phyloP scores from a whole-genome alignment of 2,329 filamentous ascomycete species.

The Ophiocordyceps camponoti-floridani region DNA sequence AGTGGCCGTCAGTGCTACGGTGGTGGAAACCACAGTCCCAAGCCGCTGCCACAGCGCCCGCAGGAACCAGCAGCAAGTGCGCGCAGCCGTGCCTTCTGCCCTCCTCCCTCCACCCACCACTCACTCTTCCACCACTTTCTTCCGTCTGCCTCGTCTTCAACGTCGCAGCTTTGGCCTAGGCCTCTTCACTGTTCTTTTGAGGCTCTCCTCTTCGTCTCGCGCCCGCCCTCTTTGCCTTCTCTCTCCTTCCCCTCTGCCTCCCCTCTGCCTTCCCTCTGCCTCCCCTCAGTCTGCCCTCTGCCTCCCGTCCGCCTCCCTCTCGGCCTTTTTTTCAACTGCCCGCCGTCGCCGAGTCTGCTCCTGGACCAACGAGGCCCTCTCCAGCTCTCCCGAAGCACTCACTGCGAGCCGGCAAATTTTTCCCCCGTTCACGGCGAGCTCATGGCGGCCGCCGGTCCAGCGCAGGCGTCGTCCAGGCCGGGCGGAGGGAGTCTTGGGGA shows the following conservation, averaged over 20 bases:
- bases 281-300: background rate
- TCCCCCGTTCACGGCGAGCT: slow-evolving; percentile 5
- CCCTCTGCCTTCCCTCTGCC: background rate
- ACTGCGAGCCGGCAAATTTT: background rate
- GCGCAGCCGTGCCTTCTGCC: background rate
- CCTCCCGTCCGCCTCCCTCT: background rate
- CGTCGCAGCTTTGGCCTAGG: background rate
- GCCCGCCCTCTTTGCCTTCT: background rate
- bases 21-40: background rate
- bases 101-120: background rate
- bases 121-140: background rate
- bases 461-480: slow-evolving; percentile 22
- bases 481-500: slow-evolving; percentile 33
- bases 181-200: background rate
- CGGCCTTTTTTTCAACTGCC: background rate
- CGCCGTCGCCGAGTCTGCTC: background rate
- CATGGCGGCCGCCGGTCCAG: slow-evolving; percentile 37
- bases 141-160: background rate
- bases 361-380: background rate
- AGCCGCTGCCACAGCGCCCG: slow-evolving; percentile 2
- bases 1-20: too few species aligned
- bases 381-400: background rate
- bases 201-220: background rate
- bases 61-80: slow-evolving; percentile 1
- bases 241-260: background rate